Evolutionary conservation across 2,329 filamentous ascomycete species (phyloP).

Genomic region (Penicillium palitans): DNA sequence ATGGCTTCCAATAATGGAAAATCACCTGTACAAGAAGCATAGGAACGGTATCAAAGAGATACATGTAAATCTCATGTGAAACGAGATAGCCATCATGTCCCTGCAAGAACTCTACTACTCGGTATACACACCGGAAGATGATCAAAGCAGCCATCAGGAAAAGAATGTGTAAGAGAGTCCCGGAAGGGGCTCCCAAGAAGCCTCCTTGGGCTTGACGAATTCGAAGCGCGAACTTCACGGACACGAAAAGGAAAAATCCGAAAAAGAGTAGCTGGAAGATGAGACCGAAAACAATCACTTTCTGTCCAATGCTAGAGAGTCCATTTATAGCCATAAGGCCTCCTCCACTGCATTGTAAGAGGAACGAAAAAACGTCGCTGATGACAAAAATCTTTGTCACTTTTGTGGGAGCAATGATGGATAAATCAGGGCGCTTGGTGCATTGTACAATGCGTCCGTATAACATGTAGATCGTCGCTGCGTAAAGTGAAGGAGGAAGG

Average conservation of each 20-base stretch:
- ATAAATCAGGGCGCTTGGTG: neutral
- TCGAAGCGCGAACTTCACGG: neutral
- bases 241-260: neutral
- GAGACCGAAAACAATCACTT: neutral
- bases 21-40: slow-evolving; percentile 15
- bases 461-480: neutral
- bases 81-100: slow-evolving; percentile 6
- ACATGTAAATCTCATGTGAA: slow-evolving; percentile 13
- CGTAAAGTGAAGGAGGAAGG: neutral
- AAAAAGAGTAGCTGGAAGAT: neutral
- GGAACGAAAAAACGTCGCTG: neutral
- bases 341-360: neutral
- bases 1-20: slow-evolving; percentile 12
- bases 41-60: slow-evolving; percentile 18
- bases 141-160: slow-evolving; percentile 9
- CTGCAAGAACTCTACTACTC: slow-evolving; percentile 12
- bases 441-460: neutral
- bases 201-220: neutral
- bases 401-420: neutral
- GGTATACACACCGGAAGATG: slow-evolving; percentile 16
- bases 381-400: neutral
- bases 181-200: neutral
- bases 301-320: neutral
- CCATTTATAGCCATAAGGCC: neutral
- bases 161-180: neutral